A percentile compares a stretch with the other conserved stretches of the same genome.
phyloP scores from a whole-genome alignment of 2,329 filamentous ascomycete genomes.

The Stagonosporopsis cucurbitacearum region DNA sequence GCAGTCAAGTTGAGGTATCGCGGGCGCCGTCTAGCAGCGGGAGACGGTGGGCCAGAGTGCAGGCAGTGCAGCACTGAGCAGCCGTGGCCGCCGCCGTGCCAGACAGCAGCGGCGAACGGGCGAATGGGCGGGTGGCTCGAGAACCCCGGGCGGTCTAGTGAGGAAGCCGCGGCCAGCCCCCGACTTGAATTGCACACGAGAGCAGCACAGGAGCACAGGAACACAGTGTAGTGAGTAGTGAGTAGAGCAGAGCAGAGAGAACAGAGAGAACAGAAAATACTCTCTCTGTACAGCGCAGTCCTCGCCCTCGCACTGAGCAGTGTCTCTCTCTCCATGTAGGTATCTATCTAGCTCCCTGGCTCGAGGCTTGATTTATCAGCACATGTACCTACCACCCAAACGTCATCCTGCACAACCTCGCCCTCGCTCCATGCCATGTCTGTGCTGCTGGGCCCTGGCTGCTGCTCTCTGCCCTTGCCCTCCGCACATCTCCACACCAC shows the following conservation, averaged over 20 bases:
- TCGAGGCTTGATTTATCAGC: constrained; percentile 45
- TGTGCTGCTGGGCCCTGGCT: not conserved
- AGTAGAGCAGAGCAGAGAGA: not conserved
- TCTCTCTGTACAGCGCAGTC: too few species aligned
- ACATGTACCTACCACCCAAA: constrained; percentile 17
- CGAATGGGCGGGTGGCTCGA: constrained; percentile 20
- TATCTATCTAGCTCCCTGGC: too few species aligned
- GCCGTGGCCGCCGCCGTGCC: constrained; percentile 20
- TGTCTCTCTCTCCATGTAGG: too few species aligned
- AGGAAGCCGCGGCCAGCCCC: constrained; percentile 6
- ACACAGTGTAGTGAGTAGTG: too few species aligned
- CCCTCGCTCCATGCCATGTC: constrained; percentile 4
- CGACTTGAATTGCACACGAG: too few species aligned
- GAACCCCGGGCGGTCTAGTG: constrained; percentile 9
- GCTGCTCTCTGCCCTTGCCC: not conserved
- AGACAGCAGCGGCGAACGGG: constrained; percentile 33
- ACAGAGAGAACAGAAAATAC: not conserved
- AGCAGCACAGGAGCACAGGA: too few species aligned
- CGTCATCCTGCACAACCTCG: constrained; percentile 23
- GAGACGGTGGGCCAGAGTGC: constrained; percentile 16
- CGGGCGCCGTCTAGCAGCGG: not conserved
- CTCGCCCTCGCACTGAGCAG: constrained; percentile 15
- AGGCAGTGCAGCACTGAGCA: constrained; percentile 22
- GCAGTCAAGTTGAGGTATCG: constrained; percentile 16
- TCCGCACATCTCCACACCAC: not conserved